phyloP scores from a whole-genome alignment of 2,329 filamentous ascomycete genomes.

The Didymella lethalis region DNA sequence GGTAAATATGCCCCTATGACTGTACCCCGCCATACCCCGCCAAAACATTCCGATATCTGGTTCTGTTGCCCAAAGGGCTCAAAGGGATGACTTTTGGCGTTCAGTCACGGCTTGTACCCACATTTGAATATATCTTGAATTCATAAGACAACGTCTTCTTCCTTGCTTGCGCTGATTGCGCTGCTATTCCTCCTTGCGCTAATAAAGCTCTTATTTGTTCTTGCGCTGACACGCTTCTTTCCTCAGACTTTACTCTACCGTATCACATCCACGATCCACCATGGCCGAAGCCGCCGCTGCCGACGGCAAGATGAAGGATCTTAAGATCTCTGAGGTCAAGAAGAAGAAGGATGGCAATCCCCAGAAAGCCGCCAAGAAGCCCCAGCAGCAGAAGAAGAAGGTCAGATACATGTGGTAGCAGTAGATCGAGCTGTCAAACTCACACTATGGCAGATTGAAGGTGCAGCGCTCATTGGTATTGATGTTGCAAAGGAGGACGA shows the following conservation, averaged over 20 bases:
- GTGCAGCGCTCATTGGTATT: conserved; percentile 79
- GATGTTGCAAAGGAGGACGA: conserved; percentile 85
- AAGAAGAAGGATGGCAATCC: conserved; percentile 49
- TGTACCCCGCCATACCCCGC: conserved; percentile 47
- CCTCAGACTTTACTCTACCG: conserved; percentile 4
- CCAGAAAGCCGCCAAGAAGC: conserved; percentile 51
- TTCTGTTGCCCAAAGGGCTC: conserved; percentile 21
- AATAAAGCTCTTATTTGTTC: too few relatives aligned
- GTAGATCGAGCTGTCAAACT: conserved; percentile 15
- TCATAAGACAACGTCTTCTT: not conserved
- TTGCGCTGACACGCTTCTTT: conserved; percentile 22
- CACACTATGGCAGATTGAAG: conserved; percentile 55
- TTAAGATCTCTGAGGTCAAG: conserved; percentile 50
- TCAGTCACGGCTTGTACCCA: conserved; percentile 19
- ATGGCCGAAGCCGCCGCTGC: conserved; percentile 49
- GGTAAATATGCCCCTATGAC: conserved; percentile 27
- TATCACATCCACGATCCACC: conserved; percentile 12
- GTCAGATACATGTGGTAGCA: conserved; percentile 13
- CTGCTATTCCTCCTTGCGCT: too few relatives aligned
- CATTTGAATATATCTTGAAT: conserved; percentile 7
- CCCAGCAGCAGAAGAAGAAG: conserved; percentile 59
- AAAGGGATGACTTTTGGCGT: conserved; percentile 20
- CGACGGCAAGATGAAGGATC: conserved; percentile 57
- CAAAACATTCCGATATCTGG: conserved; percentile 29
- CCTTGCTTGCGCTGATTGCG: conserved; percentile 18